Evolutionary conservation across 1,139 yeast species (phyloP).

Genomic region (Debaryomycetaceae sp.): DNA sequence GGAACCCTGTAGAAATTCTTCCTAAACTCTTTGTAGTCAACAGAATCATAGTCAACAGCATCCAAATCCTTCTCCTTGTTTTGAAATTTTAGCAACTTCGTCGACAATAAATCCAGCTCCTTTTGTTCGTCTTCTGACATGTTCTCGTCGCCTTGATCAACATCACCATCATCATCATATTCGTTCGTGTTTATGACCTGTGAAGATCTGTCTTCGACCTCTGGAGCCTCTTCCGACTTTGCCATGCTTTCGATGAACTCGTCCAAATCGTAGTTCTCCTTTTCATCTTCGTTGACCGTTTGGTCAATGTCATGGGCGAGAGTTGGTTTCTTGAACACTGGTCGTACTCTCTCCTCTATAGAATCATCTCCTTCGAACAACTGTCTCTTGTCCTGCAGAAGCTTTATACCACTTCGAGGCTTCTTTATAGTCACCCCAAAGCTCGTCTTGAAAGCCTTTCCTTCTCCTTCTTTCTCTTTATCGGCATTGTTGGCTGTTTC

Average conservation of each 20-base stretch:
- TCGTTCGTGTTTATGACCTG: neutral
- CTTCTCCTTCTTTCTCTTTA: neutral
- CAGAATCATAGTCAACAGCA: constrained; percentile 42
- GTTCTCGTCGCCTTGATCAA: constrained; percentile 15
- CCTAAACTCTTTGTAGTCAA: constrained; percentile 51
- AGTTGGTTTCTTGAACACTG: neutral
- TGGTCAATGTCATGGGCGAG: neutral
- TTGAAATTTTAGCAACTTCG: constrained; percentile 28
- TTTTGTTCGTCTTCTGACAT: constrained; percentile 18
- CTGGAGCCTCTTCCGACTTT: neutral
- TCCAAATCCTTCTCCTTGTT: constrained; percentile 33
- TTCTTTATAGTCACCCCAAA: constrained; percentile 5
- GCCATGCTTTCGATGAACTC: neutral
- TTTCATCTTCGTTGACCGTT: constrained; percentile 1
- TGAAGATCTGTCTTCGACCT: too few species aligned
- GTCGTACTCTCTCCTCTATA: neutral
- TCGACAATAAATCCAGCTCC: constrained; percentile 21
- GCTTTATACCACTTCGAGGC: constrained; percentile 1
- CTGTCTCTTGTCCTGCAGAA: constrained; percentile 2
- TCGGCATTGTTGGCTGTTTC: neutral
- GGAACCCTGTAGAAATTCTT: constrained; percentile 68
- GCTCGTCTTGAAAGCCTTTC: neutral
- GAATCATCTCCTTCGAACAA: neutral
- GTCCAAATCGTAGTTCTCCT: neutral
- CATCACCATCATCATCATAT: constrained; percentile 11